These are phyloP conservation scores for Candida sanyaensis DNA, from an alignment of 1,139 yeast species.

Conservation along the genomic window DNA sequence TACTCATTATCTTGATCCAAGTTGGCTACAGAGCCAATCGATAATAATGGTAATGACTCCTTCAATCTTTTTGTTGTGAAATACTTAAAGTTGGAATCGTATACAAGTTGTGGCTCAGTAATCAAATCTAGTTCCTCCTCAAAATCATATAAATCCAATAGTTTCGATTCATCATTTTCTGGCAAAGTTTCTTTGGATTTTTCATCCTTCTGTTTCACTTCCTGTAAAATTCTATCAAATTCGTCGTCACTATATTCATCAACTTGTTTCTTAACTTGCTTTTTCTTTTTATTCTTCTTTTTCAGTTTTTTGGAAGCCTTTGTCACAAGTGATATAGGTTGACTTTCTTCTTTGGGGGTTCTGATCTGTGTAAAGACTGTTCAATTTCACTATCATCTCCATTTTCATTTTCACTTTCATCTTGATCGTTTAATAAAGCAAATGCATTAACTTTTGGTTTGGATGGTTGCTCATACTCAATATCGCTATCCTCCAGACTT, in stretches of 20 bases:
- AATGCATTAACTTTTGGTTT: constrained; percentile 49
- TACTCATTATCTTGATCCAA: constrained; percentile 84
- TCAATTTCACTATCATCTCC: not conserved
- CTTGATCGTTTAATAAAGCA: constrained; percentile 49
- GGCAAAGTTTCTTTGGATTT: constrained; percentile 8
- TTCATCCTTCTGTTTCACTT: constrained; percentile 32
- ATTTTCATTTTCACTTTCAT: constrained; percentile 31
- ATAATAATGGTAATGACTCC: constrained; percentile 40
- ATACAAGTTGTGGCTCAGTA: constrained; percentile 40
- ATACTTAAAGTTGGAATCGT: constrained; percentile 45
- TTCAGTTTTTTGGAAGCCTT: constrained; percentile 13
- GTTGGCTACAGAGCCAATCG: constrained; percentile 49
- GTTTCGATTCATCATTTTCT: constrained; percentile 23
- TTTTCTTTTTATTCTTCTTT: constrained; percentile 20
- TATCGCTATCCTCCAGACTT: constrained; percentile 12
- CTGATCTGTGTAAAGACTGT: not conserved
- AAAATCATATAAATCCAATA: constrained; percentile 30
- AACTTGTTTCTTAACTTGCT: constrained; percentile 17
- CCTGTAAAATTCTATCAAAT: constrained; percentile 40
- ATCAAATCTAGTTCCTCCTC: constrained; percentile 34
- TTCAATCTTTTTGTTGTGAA: constrained; percentile 46
- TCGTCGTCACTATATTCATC: constrained; percentile 40
- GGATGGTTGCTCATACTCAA: constrained; percentile 3
- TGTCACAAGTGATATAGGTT: constrained; percentile 1
- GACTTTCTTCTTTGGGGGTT: not conserved